Evolutionary conservation across 2,329 filamentous ascomycete species (phyloP).

Genomic region (Colletotrichum plurivorum): DNA sequence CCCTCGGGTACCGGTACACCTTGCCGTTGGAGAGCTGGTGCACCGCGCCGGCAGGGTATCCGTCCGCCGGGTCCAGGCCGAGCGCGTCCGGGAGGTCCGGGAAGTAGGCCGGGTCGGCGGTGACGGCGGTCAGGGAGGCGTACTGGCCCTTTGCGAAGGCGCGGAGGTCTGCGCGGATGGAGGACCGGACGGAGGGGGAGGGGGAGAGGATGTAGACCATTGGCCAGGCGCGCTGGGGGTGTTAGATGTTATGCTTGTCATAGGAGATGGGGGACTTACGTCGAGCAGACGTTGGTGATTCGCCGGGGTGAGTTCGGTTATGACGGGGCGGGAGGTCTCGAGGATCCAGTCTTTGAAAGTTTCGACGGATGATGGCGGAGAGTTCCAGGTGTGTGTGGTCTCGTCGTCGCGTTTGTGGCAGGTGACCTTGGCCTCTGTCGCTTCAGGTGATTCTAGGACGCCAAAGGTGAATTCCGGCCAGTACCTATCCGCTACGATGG

Average conservation of each 20-base stretch:
- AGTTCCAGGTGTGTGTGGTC: slow-evolving; percentile 41
- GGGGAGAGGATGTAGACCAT: slow-evolving; percentile 55
- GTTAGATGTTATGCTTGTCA: not conserved
- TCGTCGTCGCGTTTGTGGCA: slow-evolving; percentile 50
- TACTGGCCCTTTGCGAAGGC: slow-evolving; percentile 51
- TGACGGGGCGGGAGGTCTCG: slow-evolving; percentile 47
- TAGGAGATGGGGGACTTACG: slow-evolving; percentile 44
- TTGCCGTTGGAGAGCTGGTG: slow-evolving; percentile 53
- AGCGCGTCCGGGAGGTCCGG: slow-evolving; percentile 50
- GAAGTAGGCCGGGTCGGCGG: slow-evolving; percentile 53
- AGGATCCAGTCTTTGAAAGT: slow-evolving; percentile 48
- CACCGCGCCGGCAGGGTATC: slow-evolving; percentile 51
- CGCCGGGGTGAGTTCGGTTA: slow-evolving; percentile 50
- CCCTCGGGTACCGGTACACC: slow-evolving; percentile 54
- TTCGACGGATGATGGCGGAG: slow-evolving; percentile 33
- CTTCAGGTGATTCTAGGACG: slow-evolving; percentile 40
- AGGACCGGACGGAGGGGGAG: slow-evolving; percentile 47
- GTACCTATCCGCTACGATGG: slow-evolving; percentile 46
- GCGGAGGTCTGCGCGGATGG: slow-evolving; percentile 47
- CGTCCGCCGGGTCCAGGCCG: slow-evolving; percentile 46
- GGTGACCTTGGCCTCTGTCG: slow-evolving; percentile 44
- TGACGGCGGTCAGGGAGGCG: slow-evolving; percentile 51
- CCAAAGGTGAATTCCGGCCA: slow-evolving; percentile 54
- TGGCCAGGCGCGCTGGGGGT: slow-evolving; percentile 48
- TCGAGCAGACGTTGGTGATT: slow-evolving; percentile 52